These are phyloP conservation scores for Phialemoniopsis sp. DNA, from an alignment of 2,329 filamentous ascomycete species.

Conservation along the genomic window DNA sequence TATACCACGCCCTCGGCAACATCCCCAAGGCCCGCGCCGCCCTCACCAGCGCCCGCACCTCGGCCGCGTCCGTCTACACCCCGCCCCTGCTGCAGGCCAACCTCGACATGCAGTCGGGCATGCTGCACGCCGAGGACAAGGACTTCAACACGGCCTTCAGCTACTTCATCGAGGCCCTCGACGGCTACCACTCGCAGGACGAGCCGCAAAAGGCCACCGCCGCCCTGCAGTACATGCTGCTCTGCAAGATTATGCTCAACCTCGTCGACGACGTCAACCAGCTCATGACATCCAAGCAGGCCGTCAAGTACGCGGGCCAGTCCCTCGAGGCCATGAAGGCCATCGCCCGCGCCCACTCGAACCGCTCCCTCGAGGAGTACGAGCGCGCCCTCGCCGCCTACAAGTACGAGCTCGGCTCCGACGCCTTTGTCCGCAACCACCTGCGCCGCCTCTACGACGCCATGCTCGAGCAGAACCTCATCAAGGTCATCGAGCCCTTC, in stretches of 20 bases:
- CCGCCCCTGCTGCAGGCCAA: constrained; percentile 92
- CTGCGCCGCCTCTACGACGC: constrained; percentile 93
- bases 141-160: constrained; percentile 99
- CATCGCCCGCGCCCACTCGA: constrained; percentile 89
- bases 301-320: constrained; percentile 91
- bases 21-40: constrained; percentile 93
- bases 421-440: constrained; percentile 96
- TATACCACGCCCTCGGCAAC: constrained; percentile 97
- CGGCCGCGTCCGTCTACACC: constrained; percentile 94
- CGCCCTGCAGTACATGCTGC: constrained; percentile 96
- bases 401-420: constrained; percentile 88
- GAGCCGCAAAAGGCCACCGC: constrained; percentile 88
- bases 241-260: constrained; percentile 99
- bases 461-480: constrained; percentile 98
- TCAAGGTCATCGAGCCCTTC: constrained; percentile 99
- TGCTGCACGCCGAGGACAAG: constrained; percentile 96
- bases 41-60: constrained; percentile 89
- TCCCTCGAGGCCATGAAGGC: constrained; percentile 99
- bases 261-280: constrained; percentile 92
- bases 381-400: constrained; percentile 88
- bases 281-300: constrained; percentile 93
- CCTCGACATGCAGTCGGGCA: constrained; percentile 98
- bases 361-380: constrained; percentile 95
- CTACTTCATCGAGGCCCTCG: constrained; percentile 98
- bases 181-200: constrained; percentile 93